These are phyloP conservation scores for Pichia nakasei DNA, from an alignment of 805 yeast genomes.

Conservation along the genomic window DNA sequence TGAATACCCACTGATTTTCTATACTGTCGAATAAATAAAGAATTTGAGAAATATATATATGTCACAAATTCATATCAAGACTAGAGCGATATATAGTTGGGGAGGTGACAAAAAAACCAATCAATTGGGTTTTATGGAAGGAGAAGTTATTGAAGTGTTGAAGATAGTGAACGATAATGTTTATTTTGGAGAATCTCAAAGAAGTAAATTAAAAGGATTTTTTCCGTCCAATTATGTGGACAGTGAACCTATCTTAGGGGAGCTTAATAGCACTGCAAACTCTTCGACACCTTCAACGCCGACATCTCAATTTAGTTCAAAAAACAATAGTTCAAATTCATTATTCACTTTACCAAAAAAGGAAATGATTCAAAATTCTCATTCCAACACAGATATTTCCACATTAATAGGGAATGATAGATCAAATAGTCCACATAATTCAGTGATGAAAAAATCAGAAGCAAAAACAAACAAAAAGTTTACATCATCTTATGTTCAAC, in stretches of 20 bases:
- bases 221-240: conserved; percentile 87
- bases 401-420: not conserved
- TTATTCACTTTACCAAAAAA: conserved; percentile 3
- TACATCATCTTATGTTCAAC: conserved; percentile 19
- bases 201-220: conserved; percentile 76
- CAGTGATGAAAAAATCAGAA: conserved; percentile 1
- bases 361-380: conserved; percentile 8
- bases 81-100: conserved; percentile 77
- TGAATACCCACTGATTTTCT: too few species aligned
- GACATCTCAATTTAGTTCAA: not conserved
- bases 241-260: conserved; percentile 41
- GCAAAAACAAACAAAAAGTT: conserved; percentile 7
- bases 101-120: conserved; percentile 75
- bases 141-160: conserved; percentile 76
- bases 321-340: conserved; percentile 2
- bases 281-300: not conserved
- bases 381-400: conserved; percentile 7
- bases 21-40: too few species aligned
- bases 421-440: not conserved
- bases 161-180: conserved; percentile 80
- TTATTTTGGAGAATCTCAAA: conserved; percentile 77
- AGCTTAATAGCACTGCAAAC: not conserved
- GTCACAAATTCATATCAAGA: conserved; percentile 16
- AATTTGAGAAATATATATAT: too few species aligned
- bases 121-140: conserved; percentile 90